phyloP scores from a whole-genome alignment of 129 eudicot genomes.

The Helianthus annuus region HanXRQr2.0-SUNRISE NC_035438.2:56845661-56846160 shows the following conservation, averaged over 20 bases:
- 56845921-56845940: slow-evolving; percentile 48
- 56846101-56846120: slow-evolving; percentile 50
- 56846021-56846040: slow-evolving; percentile 73
- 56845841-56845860: slow-evolving; percentile 38
- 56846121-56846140: slow-evolving; percentile 9
- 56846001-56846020: slow-evolving; percentile 94
- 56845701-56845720: slow-evolving; percentile 23
- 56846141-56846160: slow-evolving; percentile 13
- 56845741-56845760: slow-evolving; percentile 67
- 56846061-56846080: slow-evolving; percentile 49
- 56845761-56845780: slow-evolving; percentile 72
- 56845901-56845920: slow-evolving; percentile 49
- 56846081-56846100: slow-evolving; percentile 77
- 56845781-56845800: slow-evolving; percentile 33
- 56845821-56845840: slow-evolving; percentile 30
- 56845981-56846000: slow-evolving; percentile 67
- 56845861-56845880: slow-evolving; percentile 51
- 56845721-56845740: slow-evolving; percentile 38
- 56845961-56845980: slow-evolving; percentile 47
- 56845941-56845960: slow-evolving; percentile 29
- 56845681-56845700: slow-evolving; percentile 28
- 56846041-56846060: slow-evolving; percentile 40
- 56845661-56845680: slow-evolving; percentile 1
- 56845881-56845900: slow-evolving; percentile 44
- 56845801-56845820: slow-evolving; percentile 46